Evolutionary conservation across 805 yeast species (phyloP), one percentile per base, ranked within the genome.

Genomic region (Starmerella roubikii): DNA sequence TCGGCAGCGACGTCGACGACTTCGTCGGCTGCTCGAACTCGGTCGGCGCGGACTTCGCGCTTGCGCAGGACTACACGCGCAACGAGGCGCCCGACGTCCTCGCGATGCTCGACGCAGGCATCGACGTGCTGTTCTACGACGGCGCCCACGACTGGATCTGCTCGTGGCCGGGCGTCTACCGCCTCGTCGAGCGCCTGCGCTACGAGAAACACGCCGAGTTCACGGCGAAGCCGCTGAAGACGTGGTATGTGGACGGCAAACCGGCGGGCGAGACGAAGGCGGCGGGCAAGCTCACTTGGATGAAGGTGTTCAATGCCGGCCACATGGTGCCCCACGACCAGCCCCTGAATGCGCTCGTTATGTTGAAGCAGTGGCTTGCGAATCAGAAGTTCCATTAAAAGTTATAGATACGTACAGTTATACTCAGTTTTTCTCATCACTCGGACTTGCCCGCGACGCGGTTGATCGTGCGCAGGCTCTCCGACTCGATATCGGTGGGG

Each of bases 61-160:
- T 83, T 50, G 74, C 82, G 17, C 95, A 95, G 47, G 98, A 88
- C 63, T 80, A 88, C 79, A 75, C 80, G 77, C 77, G 78, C 59
- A 94, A 94, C 20, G 84, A 76, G 69, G 91, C 83, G 56, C 53
- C 53, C 23, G 74, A 72, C 37, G 83, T 88, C 29, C 66, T 76
- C 19, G 75, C 74, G 33, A 62, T 85, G 45, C 69, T 88, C 50
- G 85, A 84, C 46, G 58, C 68, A 19, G 78, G 69, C 10, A 53
- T 86, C 35, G 95, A 95, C 3, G 86, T 85, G 20, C 69, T 88
- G 57, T 69, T 88, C 46, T 88, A 86, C 53, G 94, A 94, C 13
- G 97, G 97, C 56, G 95, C 86, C 64, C 83, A 84, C 64, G 97
- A 86, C 61, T 86, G 77, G 61, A 86, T 86, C 56, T 86, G 96